Percentiles rank a stretch among this genome's conserved stretches.
These are phyloP conservation scores for Anaeramoeba ignava DNA, from an alignment of 78 protist genomes.

Conservation along the genomic window DNA sequence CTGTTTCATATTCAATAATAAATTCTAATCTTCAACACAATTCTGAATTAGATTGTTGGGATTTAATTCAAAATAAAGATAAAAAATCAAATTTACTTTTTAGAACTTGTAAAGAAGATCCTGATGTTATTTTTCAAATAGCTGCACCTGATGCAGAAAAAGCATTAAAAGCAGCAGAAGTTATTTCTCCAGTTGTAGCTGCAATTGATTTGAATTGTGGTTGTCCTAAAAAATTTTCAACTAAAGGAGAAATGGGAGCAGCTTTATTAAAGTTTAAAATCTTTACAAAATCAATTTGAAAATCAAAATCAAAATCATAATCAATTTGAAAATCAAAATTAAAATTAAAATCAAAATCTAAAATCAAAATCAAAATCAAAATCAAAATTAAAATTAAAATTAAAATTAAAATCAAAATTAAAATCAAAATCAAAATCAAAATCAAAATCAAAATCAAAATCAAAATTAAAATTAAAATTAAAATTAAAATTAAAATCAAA, in stretches of 20 bases:
- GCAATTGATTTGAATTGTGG: slow-evolving; percentile 71
- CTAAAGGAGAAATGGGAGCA: slow-evolving; percentile 50
- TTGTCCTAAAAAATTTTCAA: slow-evolving; percentile 39
- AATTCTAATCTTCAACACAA: background rate
- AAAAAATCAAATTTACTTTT: background rate
- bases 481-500: too few species aligned
- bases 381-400: too few species aligned
- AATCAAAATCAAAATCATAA: too few species aligned
- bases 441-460: too few species aligned
- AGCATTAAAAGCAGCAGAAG: slow-evolving; percentile 19
- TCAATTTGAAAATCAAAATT: too few species aligned
- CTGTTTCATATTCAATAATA: slow-evolving; percentile 29
- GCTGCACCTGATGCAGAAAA: slow-evolving; percentile 8
- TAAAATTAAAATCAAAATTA: too few species aligned
- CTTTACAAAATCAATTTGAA: too few species aligned
- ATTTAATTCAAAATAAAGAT: background rate
- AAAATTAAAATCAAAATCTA: too few species aligned
- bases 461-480: too few species aligned
- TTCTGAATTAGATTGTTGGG: background rate
- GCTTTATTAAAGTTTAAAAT: too few species aligned
- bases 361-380: too few species aligned
- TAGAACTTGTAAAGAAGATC: background rate
- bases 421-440: too few species aligned
- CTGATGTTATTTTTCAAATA: slow-evolving; percentile 22
- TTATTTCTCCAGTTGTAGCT: slow-evolving; percentile 26